Percentiles rank a stretch among this genome's conserved stretches.
phyloP scores from a whole-genome alignment of 2,329 filamentous ascomycete species.

The Fusarium aywerte region DNA sequence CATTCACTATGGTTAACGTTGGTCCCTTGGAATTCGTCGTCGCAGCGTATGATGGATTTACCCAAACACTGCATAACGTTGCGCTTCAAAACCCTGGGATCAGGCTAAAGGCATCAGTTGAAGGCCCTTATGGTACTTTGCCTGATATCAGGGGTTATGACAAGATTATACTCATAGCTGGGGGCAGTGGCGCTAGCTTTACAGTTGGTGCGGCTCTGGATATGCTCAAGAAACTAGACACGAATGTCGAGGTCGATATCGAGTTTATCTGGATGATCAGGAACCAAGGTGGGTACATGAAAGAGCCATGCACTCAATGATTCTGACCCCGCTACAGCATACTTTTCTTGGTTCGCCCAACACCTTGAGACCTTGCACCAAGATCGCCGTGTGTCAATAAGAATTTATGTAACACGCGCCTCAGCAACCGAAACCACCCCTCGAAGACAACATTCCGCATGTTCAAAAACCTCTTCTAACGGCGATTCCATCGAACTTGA shows the following conservation, averaged over 20 bases:
- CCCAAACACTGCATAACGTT: conserved; percentile 63
- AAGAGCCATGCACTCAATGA: background rate
- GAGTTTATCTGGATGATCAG: conserved; percentile 57
- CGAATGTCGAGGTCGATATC: conserved; percentile 43
- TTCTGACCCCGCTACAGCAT: conserved; percentile 43
- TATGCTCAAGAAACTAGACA: conserved; percentile 47
- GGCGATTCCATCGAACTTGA: conserved; percentile 8
- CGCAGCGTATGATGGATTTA: conserved; percentile 68
- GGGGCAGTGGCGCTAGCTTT: conserved; percentile 71
- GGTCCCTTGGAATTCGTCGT: conserved; percentile 68
- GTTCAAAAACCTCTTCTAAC: conserved; percentile 25
- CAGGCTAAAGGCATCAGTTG: conserved; percentile 62
- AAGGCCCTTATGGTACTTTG: conserved; percentile 68
- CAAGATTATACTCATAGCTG: conserved; percentile 68
- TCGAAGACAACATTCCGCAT: conserved; percentile 5
- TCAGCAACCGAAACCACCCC: conserved; percentile 20
- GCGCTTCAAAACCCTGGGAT: conserved; percentile 62
- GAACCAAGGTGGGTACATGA: conserved; percentile 48
- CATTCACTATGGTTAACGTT: conserved; percentile 68
- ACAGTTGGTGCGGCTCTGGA: conserved; percentile 55
- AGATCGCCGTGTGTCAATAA: conserved; percentile 47
- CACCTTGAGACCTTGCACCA: conserved; percentile 49
- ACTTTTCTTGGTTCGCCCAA: conserved; percentile 53
- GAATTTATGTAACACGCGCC: conserved; percentile 52
- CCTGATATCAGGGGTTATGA: conserved; percentile 64